A percentile compares a stretch with the other conserved stretches of the same genome.
Conservation (phyloP, 2,329 filamentous ascomycete species). For the Nectriaceae sp. region DNA sequence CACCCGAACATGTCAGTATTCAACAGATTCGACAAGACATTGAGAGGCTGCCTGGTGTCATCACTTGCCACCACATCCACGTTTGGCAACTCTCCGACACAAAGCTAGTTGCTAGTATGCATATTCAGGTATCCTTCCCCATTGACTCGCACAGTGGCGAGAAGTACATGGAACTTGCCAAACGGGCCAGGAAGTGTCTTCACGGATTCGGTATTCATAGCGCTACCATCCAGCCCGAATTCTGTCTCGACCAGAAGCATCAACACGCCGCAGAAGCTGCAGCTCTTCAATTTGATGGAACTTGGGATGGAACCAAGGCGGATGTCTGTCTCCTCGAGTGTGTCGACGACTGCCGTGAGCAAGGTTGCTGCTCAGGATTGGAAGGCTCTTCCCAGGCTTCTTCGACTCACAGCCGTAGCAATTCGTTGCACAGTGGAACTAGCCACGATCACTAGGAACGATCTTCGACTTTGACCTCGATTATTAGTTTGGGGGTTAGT, state of each 20-base stretch:
- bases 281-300: conserved; percentile 38
- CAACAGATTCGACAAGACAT: conserved; percentile 94
- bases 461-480: too few relatives aligned
- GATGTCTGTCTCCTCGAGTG: conserved; percentile 51
- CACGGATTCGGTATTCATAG: conserved; percentile 97
- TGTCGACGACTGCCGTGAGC: conserved; percentile 39
- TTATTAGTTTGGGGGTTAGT: too few relatives aligned
- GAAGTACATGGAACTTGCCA: conserved; percentile 89
- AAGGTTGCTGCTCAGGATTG: conserved; percentile 33
- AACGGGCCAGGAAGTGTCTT: conserved; percentile 80
- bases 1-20: conserved; percentile 83
- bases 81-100: conserved; percentile 98
- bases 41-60: conserved; percentile 76
- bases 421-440: conserved; percentile 31
- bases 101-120: conserved; percentile 89
- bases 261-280: conserved; percentile 39
- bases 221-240: conserved; percentile 96
- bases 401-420: conserved; percentile 38
- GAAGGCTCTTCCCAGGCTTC: conserved; percentile 37
- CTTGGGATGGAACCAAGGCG: conserved; percentile 28
- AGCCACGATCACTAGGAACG: conserved; percentile 21
- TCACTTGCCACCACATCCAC: conserved; percentile 93
- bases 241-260: conserved; percentile 56
- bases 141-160: conserved; percentile 77
- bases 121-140: conserved; percentile 89